These are phyloP conservation scores for Penicillium decumbens DNA, from an alignment of 2,329 filamentous ascomycete species.

Conservation along the genomic window DNA sequence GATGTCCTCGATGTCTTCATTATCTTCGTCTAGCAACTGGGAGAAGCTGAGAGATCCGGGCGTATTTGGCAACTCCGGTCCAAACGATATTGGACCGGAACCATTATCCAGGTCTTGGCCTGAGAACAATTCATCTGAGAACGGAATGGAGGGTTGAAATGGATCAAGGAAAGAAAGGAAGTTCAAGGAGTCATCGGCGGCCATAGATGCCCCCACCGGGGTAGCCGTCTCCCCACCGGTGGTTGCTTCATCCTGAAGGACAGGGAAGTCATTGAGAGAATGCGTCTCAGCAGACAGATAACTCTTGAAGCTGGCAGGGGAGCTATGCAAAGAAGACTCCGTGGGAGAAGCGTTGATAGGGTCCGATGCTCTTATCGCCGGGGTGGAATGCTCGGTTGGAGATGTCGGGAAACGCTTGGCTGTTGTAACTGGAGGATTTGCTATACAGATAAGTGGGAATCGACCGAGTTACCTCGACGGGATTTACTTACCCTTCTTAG, in stretches of 20 bases:
- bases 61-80: conserved; percentile 5
- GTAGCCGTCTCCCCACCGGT: conserved; percentile 1
- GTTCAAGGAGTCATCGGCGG: conserved; percentile 12
- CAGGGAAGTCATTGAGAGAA: conserved; percentile 12
- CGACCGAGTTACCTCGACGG: background rate
- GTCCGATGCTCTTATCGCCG: conserved; percentile 7
- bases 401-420: conserved; percentile 14
- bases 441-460: background rate
- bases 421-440: conserved; percentile 3
- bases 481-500: conserved; percentile 44
- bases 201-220: conserved; percentile 13
- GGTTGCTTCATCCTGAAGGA: conserved; percentile 3
- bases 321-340: conserved; percentile 13
- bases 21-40: conserved; percentile 31
- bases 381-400: conserved; percentile 14
- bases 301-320: conserved; percentile 16
- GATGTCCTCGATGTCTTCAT: conserved; percentile 55
- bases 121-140: conserved; percentile 12
- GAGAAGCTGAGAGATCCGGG: conserved; percentile 28
- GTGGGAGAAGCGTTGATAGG: conserved; percentile 8
- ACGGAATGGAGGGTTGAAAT: conserved; percentile 11
- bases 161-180: conserved; percentile 20
- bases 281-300: conserved; percentile 13
- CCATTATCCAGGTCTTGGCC: conserved; percentile 4
- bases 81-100: background rate